Base-by-base conservation (phyloP, 805 yeast species). In the Phaffomyces opuntiae region DNA sequence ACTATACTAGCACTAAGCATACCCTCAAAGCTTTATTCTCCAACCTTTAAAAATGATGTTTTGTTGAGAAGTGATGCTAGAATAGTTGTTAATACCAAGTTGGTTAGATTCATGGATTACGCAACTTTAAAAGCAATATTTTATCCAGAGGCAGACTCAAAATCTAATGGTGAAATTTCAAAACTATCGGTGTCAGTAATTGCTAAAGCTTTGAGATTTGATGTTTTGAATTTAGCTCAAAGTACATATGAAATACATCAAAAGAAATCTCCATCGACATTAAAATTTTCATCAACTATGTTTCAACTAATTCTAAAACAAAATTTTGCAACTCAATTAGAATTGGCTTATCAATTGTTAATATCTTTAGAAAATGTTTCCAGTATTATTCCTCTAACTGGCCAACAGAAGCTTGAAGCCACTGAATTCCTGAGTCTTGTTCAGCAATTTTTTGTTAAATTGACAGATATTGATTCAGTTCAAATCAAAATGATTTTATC, bases 41-140 rank as follows among this genome's bases (percentile, higher is more conserved):
- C 50, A 5, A 54, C 66, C 7, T 61, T 69, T 39, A 63, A 61
- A 44, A 63, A 69, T 5, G 65, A 69, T 9, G 51, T 77, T 9
- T 58, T 75, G 19, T 63, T 70, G 5, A 69, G 71, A 53, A 66
- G 78, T 43, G 83, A 78, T 52, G 67, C 77, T 3, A 64, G 83
- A 54, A 70, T 71, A 0, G 64, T 68, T 38, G 60, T 69, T 40
- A 69, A 74, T 57, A 58, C 66, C 43, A 62, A 73, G 55, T 26
- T 55, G 54, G 45, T 59, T 46, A 38, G 67, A 51, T 57, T 65
- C 57, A 49, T 59, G 59, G 55, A 65, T 60, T 45, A 57, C 57
- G 47, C 55, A 8, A 55, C 60, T 7, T 47, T 53, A 40, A 54
- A 37, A 47, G 69, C 49, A 48, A 66, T 49, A 46, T 69, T 43